Conservation (phyloP, 1,139 yeast species). For the Taiozyma sp. region DNA sequence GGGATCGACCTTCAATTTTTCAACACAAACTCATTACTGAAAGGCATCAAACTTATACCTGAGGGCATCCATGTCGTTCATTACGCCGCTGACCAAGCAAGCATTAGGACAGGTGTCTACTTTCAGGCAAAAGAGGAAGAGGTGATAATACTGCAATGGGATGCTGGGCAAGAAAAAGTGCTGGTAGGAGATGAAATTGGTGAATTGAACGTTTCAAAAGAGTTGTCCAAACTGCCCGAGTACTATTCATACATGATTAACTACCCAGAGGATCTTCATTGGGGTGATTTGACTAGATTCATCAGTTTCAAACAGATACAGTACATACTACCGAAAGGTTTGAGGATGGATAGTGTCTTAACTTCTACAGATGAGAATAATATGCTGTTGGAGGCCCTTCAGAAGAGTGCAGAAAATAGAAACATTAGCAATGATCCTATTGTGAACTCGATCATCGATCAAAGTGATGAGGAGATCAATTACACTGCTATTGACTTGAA, state of each 20-base stretch:
- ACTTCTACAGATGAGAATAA: constrained; percentile 36
- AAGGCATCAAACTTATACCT: constrained; percentile 33
- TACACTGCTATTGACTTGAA: constrained; percentile 34
- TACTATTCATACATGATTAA: constrained; percentile 29
- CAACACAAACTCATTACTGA: constrained; percentile 27
- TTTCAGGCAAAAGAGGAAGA: constrained; percentile 22
- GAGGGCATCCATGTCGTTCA: constrained; percentile 35
- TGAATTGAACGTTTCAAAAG: constrained; percentile 26
- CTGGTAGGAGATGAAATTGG: constrained; percentile 25
- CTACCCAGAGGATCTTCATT: constrained; percentile 22
- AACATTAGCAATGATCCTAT: constrained; percentile 24
- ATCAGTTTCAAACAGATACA: constrained; percentile 16
- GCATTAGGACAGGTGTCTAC: constrained; percentile 27
- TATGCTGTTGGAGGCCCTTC: constrained; percentile 27
- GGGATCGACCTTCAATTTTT: constrained; percentile 37
- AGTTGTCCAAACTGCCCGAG: constrained; percentile 22
- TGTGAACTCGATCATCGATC: constrained; percentile 28
- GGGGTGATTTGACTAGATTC: constrained; percentile 24
- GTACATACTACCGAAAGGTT: constrained; percentile 21
- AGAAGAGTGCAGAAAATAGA: constrained; percentile 13
- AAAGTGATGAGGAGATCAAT: constrained; percentile 25
- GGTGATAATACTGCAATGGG: constrained; percentile 26
- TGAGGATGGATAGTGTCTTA: constrained; percentile 30
- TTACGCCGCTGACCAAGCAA: constrained; percentile 27
- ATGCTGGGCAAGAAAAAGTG: constrained; percentile 23